Conservation (phyloP, 257 asterid species). For the Nicotiana tabacum region DNA sequence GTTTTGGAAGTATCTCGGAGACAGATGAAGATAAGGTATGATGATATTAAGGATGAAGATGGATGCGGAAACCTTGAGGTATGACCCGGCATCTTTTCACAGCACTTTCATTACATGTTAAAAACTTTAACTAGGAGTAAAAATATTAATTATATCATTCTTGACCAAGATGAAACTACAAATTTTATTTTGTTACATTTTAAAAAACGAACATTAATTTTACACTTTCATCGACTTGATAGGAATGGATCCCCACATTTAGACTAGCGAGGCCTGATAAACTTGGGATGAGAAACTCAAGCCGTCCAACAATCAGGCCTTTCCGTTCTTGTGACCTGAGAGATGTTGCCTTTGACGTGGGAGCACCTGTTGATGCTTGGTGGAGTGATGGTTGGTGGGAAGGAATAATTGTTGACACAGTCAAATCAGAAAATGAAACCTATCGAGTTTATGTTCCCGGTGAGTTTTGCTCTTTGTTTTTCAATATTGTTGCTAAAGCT, state of each 20-base stretch:
- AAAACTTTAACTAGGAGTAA: not conserved
- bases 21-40: slow-evolving; percentile 61
- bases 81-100: slow-evolving; percentile 5
- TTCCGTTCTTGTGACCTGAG: slow-evolving; percentile 29
- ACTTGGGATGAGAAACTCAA: slow-evolving; percentile 66
- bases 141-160: not conserved
- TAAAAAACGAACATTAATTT: not conserved
- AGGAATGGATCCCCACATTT: slow-evolving; percentile 84
- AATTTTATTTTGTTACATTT: not conserved
- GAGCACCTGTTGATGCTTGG: slow-evolving; percentile 89
- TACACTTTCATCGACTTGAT: slow-evolving; percentile 11
- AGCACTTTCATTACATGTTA: not conserved
- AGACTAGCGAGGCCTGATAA: slow-evolving; percentile 77
- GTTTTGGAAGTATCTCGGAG: slow-evolving; percentile 56
- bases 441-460: slow-evolving; percentile 76
- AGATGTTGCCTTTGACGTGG: slow-evolving; percentile 44
- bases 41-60: slow-evolving; percentile 75
- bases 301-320: slow-evolving; percentile 75
- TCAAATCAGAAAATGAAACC: slow-evolving; percentile 31
- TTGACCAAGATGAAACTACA: not conserved
- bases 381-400: slow-evolving; percentile 99
- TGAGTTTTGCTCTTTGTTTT: slow-evolving; percentile 21
- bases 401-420: slow-evolving; percentile 53
- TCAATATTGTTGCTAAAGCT: not conserved
- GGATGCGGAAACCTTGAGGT: slow-evolving; percentile 72